Evolutionary conservation across 176 grass and related monocot genomes (phyloP).

Genomic region (bread wheat (Triticum aestivum)): IWGSC_CS_RefSeq_v2.1 NC_057814.1:279394673-279395172

Average conservation of each 20-base stretch:
- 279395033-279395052: too few relatives aligned
- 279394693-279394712: conserved; percentile 19
- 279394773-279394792: conserved; percentile 56
- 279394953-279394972: conserved; percentile 62
- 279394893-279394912: conserved; percentile 57
- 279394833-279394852: conserved; percentile 44
- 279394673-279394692: conserved; percentile 44
- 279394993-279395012: conserved; percentile 65
- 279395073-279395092: too few relatives aligned
- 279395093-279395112: too few relatives aligned
- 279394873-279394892: conserved; percentile 78
- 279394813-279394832: conserved; percentile 49
- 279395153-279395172: too few relatives aligned
- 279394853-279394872: conserved; percentile 69
- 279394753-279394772: conserved; percentile 34
- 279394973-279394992: conserved; percentile 62
- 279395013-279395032: neutral
- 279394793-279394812: conserved; percentile 67
- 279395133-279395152: too few relatives aligned
- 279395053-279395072: too few relatives aligned
- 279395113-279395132: too few relatives aligned
- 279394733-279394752: conserved; percentile 30
- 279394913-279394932: conserved; percentile 54
- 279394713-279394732: conserved; percentile 37
- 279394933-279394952: conserved; percentile 63